These are phyloP conservation scores for Neurospora sp. DNA, from an alignment of 495 filamentous ascomycete species.

Conservation along the genomic window DNA sequence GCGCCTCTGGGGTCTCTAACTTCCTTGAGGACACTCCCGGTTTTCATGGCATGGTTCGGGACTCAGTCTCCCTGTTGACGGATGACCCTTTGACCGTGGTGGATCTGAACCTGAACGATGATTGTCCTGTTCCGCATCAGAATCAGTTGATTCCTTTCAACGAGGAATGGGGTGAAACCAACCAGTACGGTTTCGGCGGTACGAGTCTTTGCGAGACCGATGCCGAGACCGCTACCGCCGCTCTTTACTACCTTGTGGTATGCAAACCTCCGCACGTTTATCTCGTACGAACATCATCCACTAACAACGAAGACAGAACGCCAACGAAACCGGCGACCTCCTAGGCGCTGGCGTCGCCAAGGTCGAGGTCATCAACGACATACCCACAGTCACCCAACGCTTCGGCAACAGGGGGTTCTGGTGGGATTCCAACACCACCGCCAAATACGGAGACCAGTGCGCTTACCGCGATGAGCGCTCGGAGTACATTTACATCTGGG, in stretches of 20 bases:
- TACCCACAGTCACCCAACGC: slow-evolving; percentile 23
- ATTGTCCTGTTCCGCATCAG: slow-evolving; percentile 21
- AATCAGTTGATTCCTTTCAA: slow-evolving; percentile 25
- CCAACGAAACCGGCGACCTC: slow-evolving; percentile 14
- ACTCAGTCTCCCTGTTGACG: slow-evolving; percentile 20
- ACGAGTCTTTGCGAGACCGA: slow-evolving; percentile 25
- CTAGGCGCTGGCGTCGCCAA: slow-evolving; percentile 25
- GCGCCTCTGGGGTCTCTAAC: slow-evolving; percentile 20
- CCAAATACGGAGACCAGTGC: slow-evolving; percentile 25
- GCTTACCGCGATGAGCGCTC: slow-evolving; percentile 26
- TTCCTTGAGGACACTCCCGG: slow-evolving; percentile 11
- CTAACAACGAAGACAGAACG: slow-evolving; percentile 14
- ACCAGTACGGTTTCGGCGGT: slow-evolving; percentile 24
- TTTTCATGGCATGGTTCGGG: slow-evolving; percentile 29
- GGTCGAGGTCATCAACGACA: slow-evolving; percentile 19
- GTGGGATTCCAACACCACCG: slow-evolving; percentile 15
- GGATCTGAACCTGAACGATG: slow-evolving; percentile 20
- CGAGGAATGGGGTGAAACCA: slow-evolving; percentile 23
- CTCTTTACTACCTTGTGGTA: slow-evolving; percentile 24
- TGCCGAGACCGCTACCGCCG: slow-evolving; percentile 6
- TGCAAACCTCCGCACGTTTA: neutral
- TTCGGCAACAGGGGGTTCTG: slow-evolving; percentile 24
- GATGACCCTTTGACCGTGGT: slow-evolving; percentile 21
- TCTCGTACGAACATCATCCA: neutral
- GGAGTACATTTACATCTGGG: slow-evolving; percentile 26